phyloP scores from a whole-genome alignment of 805 yeast species.

The Hanseniaspora lachancei region DNA sequence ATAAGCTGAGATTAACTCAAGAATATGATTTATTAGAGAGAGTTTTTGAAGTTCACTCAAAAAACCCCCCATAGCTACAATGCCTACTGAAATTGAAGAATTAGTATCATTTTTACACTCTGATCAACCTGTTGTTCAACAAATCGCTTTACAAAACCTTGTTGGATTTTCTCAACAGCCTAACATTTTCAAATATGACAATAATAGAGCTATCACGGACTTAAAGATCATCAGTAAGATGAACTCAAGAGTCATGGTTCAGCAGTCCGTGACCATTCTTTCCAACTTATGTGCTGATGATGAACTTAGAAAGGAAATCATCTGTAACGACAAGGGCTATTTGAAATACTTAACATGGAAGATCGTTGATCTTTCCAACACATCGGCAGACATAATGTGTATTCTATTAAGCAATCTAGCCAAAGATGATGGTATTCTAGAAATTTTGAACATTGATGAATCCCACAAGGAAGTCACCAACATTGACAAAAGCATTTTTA shows the following conservation, averaged over 20 bases:
- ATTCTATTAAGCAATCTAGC: constrained; percentile 79
- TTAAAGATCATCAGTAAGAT: constrained; percentile 48
- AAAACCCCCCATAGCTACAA: constrained; percentile 15
- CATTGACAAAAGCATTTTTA: constrained; percentile 39
- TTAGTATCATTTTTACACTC: constrained; percentile 72
- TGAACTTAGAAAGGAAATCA: constrained; percentile 41
- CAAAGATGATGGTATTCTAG: constrained; percentile 52
- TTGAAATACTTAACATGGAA: constrained; percentile 35
- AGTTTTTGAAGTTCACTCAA: background rate
- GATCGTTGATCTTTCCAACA: constrained; percentile 43
- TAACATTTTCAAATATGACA: constrained; percentile 56
- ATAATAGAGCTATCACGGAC: constrained; percentile 59
- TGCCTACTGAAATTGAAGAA: constrained; percentile 44
- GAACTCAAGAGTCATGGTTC: constrained; percentile 41
- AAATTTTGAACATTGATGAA: constrained; percentile 32
- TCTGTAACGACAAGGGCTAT: constrained; percentile 54
- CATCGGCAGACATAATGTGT: constrained; percentile 67
- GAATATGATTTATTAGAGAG: background rate
- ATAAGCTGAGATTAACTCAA: background rate
- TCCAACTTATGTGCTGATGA: constrained; percentile 69
- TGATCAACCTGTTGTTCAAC: constrained; percentile 63
- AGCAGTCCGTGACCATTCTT: constrained; percentile 62
- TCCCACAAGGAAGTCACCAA: constrained; percentile 25
- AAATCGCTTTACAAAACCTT: constrained; percentile 71
- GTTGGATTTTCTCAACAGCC: constrained; percentile 71